Percentiles rank a stretch among this genome's conserved stretches.
Evolutionary conservation across 2,329 filamentous ascomycete species (phyloP).

Genomic region (Colletotrichum tabaci): DNA sequence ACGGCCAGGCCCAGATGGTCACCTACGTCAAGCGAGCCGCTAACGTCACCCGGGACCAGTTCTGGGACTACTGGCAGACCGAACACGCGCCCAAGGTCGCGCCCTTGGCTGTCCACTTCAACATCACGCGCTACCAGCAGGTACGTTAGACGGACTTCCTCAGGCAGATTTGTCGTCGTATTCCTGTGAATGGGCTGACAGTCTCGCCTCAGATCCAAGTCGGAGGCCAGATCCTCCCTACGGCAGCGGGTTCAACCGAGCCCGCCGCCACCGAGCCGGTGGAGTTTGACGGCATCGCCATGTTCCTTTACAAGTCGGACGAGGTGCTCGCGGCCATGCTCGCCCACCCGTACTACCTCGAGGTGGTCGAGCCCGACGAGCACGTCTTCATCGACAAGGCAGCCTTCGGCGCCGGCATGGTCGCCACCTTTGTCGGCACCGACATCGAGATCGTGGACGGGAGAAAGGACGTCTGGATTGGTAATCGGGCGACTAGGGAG

Average conservation of each 20-base stretch:
- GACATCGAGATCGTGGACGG: constrained; percentile 47
- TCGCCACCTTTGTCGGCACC: constrained; percentile 47
- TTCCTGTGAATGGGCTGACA: not conserved
- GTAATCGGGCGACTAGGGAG: constrained; percentile 32
- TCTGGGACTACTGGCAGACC: constrained; percentile 51
- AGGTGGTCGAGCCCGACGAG: constrained; percentile 50
- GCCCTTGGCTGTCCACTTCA: constrained; percentile 47
- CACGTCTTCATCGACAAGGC: constrained; percentile 49
- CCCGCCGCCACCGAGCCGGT: constrained; percentile 45
- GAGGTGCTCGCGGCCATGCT: constrained; percentile 46
- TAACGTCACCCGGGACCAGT: constrained; percentile 46
- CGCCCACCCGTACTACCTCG: constrained; percentile 49
- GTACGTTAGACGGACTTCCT: constrained; percentile 42
- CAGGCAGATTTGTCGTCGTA: too few relatives aligned
- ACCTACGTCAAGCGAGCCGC: constrained; percentile 49
- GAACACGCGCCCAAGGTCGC: constrained; percentile 50
- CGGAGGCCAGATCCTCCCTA: constrained; percentile 47
- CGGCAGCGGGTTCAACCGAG: constrained; percentile 39
- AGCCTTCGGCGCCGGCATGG: constrained; percentile 48
- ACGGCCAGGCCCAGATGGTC: constrained; percentile 48
- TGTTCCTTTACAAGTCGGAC: constrained; percentile 48
- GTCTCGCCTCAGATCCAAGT: constrained; percentile 45
- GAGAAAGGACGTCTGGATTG: constrained; percentile 47
- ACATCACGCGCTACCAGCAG: constrained; percentile 50
- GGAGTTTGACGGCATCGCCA: constrained; percentile 50